These are phyloP conservation scores for Sclerotinia minor DNA, from an alignment of 2,329 filamentous ascomycete species.

Conservation along the genomic window DNA sequence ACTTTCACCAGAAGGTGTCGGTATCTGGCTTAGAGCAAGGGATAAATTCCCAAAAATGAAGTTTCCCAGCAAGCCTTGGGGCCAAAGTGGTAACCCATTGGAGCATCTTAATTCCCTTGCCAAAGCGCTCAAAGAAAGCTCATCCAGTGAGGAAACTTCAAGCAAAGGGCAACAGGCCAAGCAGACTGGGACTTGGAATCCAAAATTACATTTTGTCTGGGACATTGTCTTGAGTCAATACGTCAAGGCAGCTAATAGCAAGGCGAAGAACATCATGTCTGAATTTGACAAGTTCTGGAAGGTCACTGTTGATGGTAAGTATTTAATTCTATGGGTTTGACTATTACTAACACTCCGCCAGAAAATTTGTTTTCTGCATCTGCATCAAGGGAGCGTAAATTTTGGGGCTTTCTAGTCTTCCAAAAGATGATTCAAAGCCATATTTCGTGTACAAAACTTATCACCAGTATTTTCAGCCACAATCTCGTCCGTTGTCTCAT, in stretches of 20 bases:
- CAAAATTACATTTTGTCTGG: constrained; percentile 87
- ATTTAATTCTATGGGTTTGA: background rate
- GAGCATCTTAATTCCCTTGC: constrained; percentile 68
- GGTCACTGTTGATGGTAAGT: constrained; percentile 78
- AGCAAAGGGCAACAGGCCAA: constrained; percentile 45
- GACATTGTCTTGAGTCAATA: constrained; percentile 67
- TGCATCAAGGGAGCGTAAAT: constrained; percentile 85
- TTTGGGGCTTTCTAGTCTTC: constrained; percentile 87
- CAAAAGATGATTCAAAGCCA: constrained; percentile 66
- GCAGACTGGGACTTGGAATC: constrained; percentile 70
- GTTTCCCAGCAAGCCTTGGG: constrained; percentile 71
- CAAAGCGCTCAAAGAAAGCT: constrained; percentile 76
- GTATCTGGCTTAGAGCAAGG: constrained; percentile 76
- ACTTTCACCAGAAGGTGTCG: constrained; percentile 84
- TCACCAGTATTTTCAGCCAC: constrained; percentile 69
- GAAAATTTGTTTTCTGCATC: constrained; percentile 80
- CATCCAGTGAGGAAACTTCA: constrained; percentile 54
- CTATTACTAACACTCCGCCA: constrained; percentile 43
- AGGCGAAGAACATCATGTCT: constrained; percentile 37
- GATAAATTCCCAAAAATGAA: constrained; percentile 63
- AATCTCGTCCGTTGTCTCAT: constrained; percentile 81
- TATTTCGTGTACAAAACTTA: constrained; percentile 51
- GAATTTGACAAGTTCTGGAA: constrained; percentile 80
- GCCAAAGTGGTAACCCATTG: constrained; percentile 66
- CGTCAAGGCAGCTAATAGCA: constrained; percentile 40